These are phyloP conservation scores for Colletotrichum sp. DNA, from an alignment of 2,329 filamentous ascomycete genomes.

Conservation along the genomic window DNA sequence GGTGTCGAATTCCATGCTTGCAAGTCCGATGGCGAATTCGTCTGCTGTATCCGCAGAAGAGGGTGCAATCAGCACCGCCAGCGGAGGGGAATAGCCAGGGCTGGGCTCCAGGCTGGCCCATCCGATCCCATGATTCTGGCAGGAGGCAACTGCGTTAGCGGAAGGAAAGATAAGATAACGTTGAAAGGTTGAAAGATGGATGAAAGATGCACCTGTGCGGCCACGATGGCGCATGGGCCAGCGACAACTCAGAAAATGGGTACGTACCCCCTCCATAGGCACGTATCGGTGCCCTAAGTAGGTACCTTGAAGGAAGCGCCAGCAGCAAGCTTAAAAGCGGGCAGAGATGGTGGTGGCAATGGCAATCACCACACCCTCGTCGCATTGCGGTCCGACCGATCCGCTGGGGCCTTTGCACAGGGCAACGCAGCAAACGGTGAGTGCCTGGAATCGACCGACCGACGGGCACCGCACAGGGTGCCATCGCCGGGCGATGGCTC, in stretches of 20 bases:
- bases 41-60: neutral
- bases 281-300: no score
- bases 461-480: neutral
- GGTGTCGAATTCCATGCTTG: neutral
- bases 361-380: neutral
- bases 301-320: neutral
- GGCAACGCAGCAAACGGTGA: neutral
- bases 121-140: neutral
- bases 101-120: neutral
- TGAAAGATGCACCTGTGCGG: neutral
- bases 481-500: neutral
- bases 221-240: neutral
- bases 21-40: neutral
- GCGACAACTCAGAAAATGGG: neutral
- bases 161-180: slow-evolving; percentile 1
- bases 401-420: slow-evolving; percentile 3
- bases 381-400: neutral
- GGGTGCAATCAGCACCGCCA: neutral
- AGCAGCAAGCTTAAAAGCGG: slow-evolving; percentile 2
- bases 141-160: neutral
- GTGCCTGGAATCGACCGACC: neutral
- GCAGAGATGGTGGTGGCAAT: neutral
- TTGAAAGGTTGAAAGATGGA: neutral
- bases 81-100: neutral
- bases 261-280: neutral